Percentiles rank a stretch among this genome's conserved stretches.
Evolutionary conservation across 208 protist genomes (phyloP).

Genomic region (Trypanosoma grayi): DNA sequence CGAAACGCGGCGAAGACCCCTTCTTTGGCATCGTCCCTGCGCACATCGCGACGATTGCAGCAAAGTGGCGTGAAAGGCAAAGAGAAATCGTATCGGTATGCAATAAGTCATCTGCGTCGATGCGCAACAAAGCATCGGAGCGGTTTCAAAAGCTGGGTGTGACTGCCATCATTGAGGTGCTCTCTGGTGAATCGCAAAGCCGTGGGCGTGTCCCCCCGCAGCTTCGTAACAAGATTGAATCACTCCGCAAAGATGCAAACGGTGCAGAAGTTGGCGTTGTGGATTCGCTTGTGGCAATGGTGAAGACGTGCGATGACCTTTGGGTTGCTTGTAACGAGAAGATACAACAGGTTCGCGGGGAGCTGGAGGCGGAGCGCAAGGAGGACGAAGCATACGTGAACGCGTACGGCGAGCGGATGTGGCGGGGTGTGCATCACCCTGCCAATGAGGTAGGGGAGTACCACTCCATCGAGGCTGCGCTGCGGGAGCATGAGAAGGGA

Average conservation of each 20-base stretch:
- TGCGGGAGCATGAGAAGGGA: conserved; percentile 53
- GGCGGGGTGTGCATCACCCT: conserved; percentile 46
- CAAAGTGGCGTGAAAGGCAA: conserved; percentile 61
- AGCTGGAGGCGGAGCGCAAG: conserved; percentile 56
- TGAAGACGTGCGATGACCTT: conserved; percentile 58
- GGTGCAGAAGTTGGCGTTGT: conserved; percentile 33
- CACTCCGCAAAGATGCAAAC: conserved; percentile 42
- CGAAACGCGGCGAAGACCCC: conserved; percentile 64
- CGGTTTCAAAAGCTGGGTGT: conserved; percentile 61
- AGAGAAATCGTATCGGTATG: conserved; percentile 46
- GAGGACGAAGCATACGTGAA: conserved; percentile 43
- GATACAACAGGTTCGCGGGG: conserved; percentile 51
- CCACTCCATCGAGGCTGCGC: conserved; percentile 41
- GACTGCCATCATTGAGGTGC: conserved; percentile 47
- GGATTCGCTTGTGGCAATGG: conserved; percentile 40
- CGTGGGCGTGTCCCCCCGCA: conserved; percentile 58
- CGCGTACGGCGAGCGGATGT: conserved; percentile 79
- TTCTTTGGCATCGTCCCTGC: conserved; percentile 87
- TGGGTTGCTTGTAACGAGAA: conserved; percentile 41
- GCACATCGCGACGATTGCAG: conserved; percentile 55
- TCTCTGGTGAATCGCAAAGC: conserved; percentile 49
- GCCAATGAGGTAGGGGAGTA: conserved; percentile 52
- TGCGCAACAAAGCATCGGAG: conserved; percentile 32
- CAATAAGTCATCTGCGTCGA: conserved; percentile 30
- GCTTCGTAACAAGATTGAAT: conserved; percentile 55